Conservation (phyloP, 2,329 filamentous ascomycete species). For the Leptosphaerulina australis region DNA sequence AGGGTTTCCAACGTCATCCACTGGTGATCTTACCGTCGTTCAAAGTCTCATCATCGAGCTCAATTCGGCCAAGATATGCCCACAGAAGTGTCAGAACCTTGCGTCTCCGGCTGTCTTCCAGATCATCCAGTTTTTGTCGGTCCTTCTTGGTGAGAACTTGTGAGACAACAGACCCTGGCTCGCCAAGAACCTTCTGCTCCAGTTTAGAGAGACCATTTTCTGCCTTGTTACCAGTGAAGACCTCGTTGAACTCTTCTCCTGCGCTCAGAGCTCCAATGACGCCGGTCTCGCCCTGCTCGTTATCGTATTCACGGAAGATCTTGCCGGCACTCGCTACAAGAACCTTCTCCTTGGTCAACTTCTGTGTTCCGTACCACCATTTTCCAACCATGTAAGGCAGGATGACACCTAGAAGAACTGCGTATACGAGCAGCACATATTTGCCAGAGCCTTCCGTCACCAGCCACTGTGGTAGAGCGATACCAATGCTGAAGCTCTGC, state of each 20-base stretch:
- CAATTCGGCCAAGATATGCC: slow-evolving; percentile 90
- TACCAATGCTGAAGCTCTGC: slow-evolving; percentile 97
- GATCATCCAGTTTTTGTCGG: slow-evolving; percentile 73
- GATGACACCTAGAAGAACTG: slow-evolving; percentile 82
- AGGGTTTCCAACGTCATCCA: not conserved
- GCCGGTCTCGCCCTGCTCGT: slow-evolving; percentile 78
- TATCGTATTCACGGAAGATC: slow-evolving; percentile 90
- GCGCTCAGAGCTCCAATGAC: slow-evolving; percentile 81
- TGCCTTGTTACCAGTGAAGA: slow-evolving; percentile 77
- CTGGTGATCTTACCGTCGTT: slow-evolving; percentile 62
- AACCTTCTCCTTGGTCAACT: slow-evolving; percentile 90
- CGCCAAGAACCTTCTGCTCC: slow-evolving; percentile 77
- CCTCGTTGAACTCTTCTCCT: slow-evolving; percentile 81
- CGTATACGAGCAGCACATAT: slow-evolving; percentile 91
- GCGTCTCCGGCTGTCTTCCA: slow-evolving; percentile 79
- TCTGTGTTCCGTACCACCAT: slow-evolving; percentile 98
- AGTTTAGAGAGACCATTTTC: slow-evolving; percentile 82
- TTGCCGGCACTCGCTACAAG: slow-evolving; percentile 92
- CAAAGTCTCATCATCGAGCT: slow-evolving; percentile 77
- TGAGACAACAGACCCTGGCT: slow-evolving; percentile 59
- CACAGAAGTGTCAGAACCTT: slow-evolving; percentile 90
- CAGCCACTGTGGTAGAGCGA: slow-evolving; percentile 91
- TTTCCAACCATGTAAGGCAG: slow-evolving; percentile 92
- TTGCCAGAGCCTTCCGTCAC: slow-evolving; percentile 93
- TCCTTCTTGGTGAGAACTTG: slow-evolving; percentile 74